Evolutionary conservation across 2,329 filamentous ascomycete genomes (phyloP).

Genomic region (Botrytis deweyae): DNA sequence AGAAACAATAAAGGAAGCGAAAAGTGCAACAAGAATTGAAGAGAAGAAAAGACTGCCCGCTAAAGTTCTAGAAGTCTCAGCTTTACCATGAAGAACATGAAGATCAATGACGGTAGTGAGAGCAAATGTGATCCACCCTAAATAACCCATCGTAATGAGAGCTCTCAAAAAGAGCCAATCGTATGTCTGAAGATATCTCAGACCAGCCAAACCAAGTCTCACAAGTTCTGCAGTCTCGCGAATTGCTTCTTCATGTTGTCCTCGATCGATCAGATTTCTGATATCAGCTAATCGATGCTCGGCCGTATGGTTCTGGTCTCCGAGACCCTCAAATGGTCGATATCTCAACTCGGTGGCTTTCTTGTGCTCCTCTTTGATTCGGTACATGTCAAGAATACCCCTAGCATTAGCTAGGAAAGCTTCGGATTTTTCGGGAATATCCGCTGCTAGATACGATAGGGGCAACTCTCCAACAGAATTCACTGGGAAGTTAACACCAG

Average conservation of each 20-base stretch:
- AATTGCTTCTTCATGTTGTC: conserved; percentile 74
- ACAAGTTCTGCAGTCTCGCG: conserved; percentile 74
- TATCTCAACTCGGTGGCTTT: conserved; percentile 73
- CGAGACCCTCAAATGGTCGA: conserved; percentile 70
- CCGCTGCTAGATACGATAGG: conserved; percentile 73
- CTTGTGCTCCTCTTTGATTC: conserved; percentile 87
- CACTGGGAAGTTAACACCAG: conserved; percentile 84
- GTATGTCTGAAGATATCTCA: conserved; percentile 95
- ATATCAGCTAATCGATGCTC: conserved; percentile 69
- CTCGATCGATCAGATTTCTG: conserved; percentile 62
- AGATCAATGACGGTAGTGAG: conserved; percentile 84
- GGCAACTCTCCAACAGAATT: conserved; percentile 96
- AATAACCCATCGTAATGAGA: conserved; percentile 83
- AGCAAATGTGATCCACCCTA: conserved; percentile 94
- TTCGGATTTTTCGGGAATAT: conserved; percentile 73
- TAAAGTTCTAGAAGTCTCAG: conserved; percentile 61
- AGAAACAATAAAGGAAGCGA: conserved; percentile 76
- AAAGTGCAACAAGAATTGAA: conserved; percentile 72
- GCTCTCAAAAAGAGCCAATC: conserved; percentile 95
- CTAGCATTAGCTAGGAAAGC: conserved; percentile 82
- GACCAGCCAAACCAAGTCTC: conserved; percentile 71
- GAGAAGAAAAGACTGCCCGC: conserved; percentile 66
- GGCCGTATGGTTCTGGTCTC: conserved; percentile 63
- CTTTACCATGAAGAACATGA: conserved; percentile 74
- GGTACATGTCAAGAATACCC: conserved; percentile 92